phyloP scores from a whole-genome alignment of 208 protist species.

The Angomonas desouzai region DNA sequence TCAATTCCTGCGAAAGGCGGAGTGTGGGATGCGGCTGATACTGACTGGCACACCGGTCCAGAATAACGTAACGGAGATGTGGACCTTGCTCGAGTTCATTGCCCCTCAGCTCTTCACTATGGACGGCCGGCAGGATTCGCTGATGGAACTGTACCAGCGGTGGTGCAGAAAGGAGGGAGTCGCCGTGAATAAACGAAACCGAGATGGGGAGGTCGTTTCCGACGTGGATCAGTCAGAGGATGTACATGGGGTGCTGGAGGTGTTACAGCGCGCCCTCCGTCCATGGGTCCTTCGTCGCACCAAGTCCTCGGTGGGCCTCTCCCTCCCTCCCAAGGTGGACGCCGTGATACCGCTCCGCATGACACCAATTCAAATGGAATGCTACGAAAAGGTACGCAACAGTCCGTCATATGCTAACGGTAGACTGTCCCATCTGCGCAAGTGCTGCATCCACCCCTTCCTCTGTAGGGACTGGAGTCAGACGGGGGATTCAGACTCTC shows the following conservation, averaged over 20 bases:
- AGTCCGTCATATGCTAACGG: constrained; percentile 19
- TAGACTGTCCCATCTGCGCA: constrained; percentile 42
- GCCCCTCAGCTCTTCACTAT: constrained; percentile 90
- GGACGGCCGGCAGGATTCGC: constrained; percentile 23
- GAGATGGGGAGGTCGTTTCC: constrained; percentile 5
- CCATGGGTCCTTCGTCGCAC: constrained; percentile 54
- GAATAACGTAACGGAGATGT: constrained; percentile 97
- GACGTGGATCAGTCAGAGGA: not conserved
- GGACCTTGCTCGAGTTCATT: constrained; percentile 98
- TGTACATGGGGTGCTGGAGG: not conserved
- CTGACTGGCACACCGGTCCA: constrained; percentile 96
- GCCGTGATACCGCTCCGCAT: constrained; percentile 77
- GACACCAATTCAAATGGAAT: constrained; percentile 74
- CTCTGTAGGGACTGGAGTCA: constrained; percentile 26
- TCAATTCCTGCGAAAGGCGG: constrained; percentile 88
- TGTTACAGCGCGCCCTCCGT: constrained; percentile 28
- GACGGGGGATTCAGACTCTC: not conserved
- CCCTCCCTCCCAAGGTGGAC: constrained; percentile 49
- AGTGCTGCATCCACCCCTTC: constrained; percentile 44
- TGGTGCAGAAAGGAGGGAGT: constrained; percentile 81
- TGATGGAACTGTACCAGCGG: constrained; percentile 17
- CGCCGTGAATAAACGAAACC: constrained; percentile 30
- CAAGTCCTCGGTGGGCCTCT: constrained; percentile 32
- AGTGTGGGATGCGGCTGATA: constrained; percentile 92
- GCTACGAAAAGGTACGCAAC: constrained; percentile 71